Evolutionary conservation across 208 protist genomes (phyloP), one percentile per base, ranked within the genome.

Genomic region (Spongospora subterranea): DNA sequence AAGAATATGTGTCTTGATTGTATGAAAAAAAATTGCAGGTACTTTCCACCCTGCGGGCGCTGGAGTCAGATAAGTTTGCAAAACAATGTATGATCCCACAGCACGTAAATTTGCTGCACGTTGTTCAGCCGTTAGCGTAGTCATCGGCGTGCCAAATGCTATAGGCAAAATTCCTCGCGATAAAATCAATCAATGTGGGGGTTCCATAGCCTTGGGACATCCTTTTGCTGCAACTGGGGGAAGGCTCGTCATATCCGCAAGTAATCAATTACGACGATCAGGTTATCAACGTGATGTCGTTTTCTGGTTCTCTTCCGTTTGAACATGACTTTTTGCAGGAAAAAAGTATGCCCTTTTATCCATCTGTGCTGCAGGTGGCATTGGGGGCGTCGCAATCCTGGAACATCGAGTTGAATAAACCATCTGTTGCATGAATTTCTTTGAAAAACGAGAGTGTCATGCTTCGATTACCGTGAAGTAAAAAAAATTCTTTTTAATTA

Each of bases 191-290:
- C 93, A 96, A 0, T 96, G 96, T 89, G 96, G 95, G 32, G 91
- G 95, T 43, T 96, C 95, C 17, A 64, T 97, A 45, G 95, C 95
- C 0, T 92, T 97, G 0, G 96, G 96, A 24, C 96, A 97, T 90
- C 96, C 96, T 45, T 97, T 97, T 66, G 95, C 96, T 65, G 95
- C 95, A 0, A 97, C 96, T 24, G 96, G 95, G 77, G 96, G 96
- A 17, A 93, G 96, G 0, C 93, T 96, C 76, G 95, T 96, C 77
- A 96, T 94, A 0, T 95, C 71, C 17, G 71, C 71, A 6, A 82
- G 35, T 94, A 11, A 90, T 96, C 29, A 65, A 92, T 95, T 82
- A n/a, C 71, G 71, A 82, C n/a, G 71, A 35, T 40, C 71, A 20
- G 71, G 71, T 82, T n/a, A n/a, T n/a, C n/a, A 43, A 6, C 17